Evolutionary conservation across 306 rosid species (phyloP).

Genomic region (Fagus sylvatica): DNA sequence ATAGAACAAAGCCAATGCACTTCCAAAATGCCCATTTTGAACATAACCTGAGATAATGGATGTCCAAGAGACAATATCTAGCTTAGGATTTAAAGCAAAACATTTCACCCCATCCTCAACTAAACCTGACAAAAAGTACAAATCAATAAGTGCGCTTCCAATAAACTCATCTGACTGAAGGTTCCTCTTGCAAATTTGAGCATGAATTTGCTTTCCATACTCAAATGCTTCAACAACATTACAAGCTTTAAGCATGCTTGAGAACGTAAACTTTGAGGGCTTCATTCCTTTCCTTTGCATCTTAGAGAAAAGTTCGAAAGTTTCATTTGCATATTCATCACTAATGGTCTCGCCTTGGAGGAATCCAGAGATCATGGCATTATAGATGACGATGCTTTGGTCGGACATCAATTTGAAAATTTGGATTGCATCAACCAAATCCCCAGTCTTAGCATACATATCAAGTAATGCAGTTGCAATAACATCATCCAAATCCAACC

Average conservation of each 20-base stretch:
- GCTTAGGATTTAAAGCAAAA: slow-evolving; percentile 40
- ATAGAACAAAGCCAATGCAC: slow-evolving; percentile 45
- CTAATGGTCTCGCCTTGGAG: slow-evolving; percentile 32
- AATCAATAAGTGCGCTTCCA: slow-evolving; percentile 50
- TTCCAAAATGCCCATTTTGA: slow-evolving; percentile 43
- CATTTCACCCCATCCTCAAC: slow-evolving; percentile 46
- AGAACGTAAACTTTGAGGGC: slow-evolving; percentile 57
- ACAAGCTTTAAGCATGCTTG: slow-evolving; percentile 53
- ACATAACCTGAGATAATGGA: slow-evolving; percentile 53
- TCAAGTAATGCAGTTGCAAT: slow-evolving; percentile 56
- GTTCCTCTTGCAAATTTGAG: slow-evolving; percentile 45
- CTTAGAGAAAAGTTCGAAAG: slow-evolving; percentile 41
- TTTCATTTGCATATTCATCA: slow-evolving; percentile 29
- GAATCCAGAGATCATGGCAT: slow-evolving; percentile 58
- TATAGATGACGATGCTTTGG: slow-evolving; percentile 44
- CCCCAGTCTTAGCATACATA: slow-evolving; percentile 58
- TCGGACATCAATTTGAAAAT: slow-evolving; percentile 32
- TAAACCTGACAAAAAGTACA: slow-evolving; percentile 44
- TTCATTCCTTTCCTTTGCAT: slow-evolving; percentile 51
- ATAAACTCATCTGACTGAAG: slow-evolving; percentile 54
- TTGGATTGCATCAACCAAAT: slow-evolving; percentile 38
- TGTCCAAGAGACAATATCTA: slow-evolving; percentile 53
- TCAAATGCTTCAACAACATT: slow-evolving; percentile 36
- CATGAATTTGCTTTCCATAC: slow-evolving; percentile 53
- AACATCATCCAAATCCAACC: slow-evolving; percentile 47